Evolutionary conservation across 202 grass and related monocot species (phyloP), one percentile per base, ranked within the genome.

Genomic region (Brachypodium distachyon): DNA sequence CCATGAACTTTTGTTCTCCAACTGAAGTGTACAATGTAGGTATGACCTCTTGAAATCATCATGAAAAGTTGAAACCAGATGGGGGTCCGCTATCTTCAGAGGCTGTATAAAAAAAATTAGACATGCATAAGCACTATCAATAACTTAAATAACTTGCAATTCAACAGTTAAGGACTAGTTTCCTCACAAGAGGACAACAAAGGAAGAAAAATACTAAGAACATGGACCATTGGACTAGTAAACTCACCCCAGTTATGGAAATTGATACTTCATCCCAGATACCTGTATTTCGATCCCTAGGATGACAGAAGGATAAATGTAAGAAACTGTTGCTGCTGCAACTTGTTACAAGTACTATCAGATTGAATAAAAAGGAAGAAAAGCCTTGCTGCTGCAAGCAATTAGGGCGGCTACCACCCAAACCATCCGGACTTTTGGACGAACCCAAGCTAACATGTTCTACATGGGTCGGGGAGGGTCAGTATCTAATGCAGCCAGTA

Each of bases 181-280:
- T 64, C 55, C 76, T 81, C 25, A 72, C 16, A 4, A 64, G 25
- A 61, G 11, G 19, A 36, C 17, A 67, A 53, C 18, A 43, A 31
- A 43, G 26, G 11, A 25, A 54, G 16, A 22, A 65, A 36, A 67
- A 49, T 44, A 73, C 10, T 42, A 73, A 25, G 50, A 52, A 40
- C 16, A 74, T 3, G 60, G 23, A 57, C 33, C 0, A 83, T 29
- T 36, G 31, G 59, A 26, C 33, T 61, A 26, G 25, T 81, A 79
- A 76, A 47, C 91, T 94, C 77, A 97, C 94, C 79, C 91, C 91
- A 67, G 87, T 90, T 42, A 84, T 70, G 42, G 80, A 89, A 74
- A 97, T 75, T 44, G 94, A 97, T 39, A 97, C 91, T 87, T 97
- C 94, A 94, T 97, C 94, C 94, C 94, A 94, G 57, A 97, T 97